Conservation (phyloP, 2,329 filamentous ascomycete species). For the Colletotrichum sp. region DNA sequence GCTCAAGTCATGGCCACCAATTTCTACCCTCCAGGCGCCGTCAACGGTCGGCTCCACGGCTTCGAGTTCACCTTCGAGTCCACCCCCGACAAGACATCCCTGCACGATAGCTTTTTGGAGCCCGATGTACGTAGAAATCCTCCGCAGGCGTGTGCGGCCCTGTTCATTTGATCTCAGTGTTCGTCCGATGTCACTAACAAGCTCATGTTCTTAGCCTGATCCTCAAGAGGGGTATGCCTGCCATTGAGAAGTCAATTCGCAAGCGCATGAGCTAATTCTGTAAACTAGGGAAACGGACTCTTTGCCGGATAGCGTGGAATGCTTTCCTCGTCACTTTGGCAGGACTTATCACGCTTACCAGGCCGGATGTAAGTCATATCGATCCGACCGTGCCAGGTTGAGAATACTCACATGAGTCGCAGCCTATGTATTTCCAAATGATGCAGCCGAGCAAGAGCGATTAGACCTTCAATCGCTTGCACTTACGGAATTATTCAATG, state of each 20-base stretch:
- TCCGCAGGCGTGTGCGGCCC: background rate
- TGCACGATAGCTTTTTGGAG: conserved; percentile 21
- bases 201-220: conserved; percentile 4
- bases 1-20: conserved; percentile 3
- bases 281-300: conserved; percentile 35
- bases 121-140: conserved; percentile 10
- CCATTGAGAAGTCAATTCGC: background rate
- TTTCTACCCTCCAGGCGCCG: conserved; percentile 5
- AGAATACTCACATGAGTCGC: background rate
- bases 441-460: conserved; percentile 45
- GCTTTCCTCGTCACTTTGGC: conserved; percentile 48
- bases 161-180: background rate
- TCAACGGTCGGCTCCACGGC: conserved; percentile 9
- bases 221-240: conserved; percentile 20
- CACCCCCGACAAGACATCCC: conserved; percentile 21
- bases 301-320: conserved; percentile 44
- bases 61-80: conserved; percentile 24
- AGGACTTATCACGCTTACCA: conserved; percentile 53
- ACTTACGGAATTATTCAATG: conserved; percentile 41
- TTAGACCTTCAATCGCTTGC: conserved; percentile 43
- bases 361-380: conserved; percentile 45
- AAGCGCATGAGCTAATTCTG: background rate
- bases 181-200: conserved; percentile 14
- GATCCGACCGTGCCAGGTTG: no score
- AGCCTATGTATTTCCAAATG: conserved; percentile 55